These are phyloP conservation scores for Cryptococcus sp. DNA, from an alignment of 1,284 basidiomycete genomes.

Conservation along the genomic window DNA sequence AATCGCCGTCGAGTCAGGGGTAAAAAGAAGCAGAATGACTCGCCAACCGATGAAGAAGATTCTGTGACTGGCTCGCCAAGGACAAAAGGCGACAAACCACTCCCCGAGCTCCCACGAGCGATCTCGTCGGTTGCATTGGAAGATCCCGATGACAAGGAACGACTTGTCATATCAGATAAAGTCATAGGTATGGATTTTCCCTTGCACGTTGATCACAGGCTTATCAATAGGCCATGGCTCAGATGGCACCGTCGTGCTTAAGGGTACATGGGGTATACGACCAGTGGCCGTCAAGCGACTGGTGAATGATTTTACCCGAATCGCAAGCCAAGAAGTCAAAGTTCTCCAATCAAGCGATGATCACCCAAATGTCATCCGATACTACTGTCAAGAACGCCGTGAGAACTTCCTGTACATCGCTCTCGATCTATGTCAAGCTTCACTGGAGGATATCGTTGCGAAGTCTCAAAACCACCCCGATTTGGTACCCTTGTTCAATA, in stretches of 20 bases:
- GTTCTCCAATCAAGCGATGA: conserved; percentile 95
- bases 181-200: conserved; percentile 60
- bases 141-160: conserved; percentile 40
- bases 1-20: conserved; percentile 30
- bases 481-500: conserved; percentile 73
- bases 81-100: conserved; percentile 31
- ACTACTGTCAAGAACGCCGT: conserved; percentile 94
- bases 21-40: conserved; percentile 54
- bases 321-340: conserved; percentile 84
- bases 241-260: conserved; percentile 91
- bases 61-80: background rate
- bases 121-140: conserved; percentile 28
- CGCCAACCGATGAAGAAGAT: conserved; percentile 49
- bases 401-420: conserved; percentile 96
- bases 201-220: background rate
- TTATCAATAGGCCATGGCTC: conserved; percentile 77
- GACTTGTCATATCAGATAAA: conserved; percentile 65
- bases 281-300: conserved; percentile 96
- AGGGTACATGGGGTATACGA: conserved; percentile 89
- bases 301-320: conserved; percentile 86
- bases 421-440: conserved; percentile 91
- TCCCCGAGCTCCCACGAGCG: conserved; percentile 38
- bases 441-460: conserved; percentile 89
- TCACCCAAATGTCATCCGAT: conserved; percentile 96
- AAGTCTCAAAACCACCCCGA: conserved; percentile 58